Percentiles rank a stretch among this genome's conserved stretches.
phyloP scores from a whole-genome alignment of 805 yeast species.

The Cyberlindnera mrakii region DNA sequence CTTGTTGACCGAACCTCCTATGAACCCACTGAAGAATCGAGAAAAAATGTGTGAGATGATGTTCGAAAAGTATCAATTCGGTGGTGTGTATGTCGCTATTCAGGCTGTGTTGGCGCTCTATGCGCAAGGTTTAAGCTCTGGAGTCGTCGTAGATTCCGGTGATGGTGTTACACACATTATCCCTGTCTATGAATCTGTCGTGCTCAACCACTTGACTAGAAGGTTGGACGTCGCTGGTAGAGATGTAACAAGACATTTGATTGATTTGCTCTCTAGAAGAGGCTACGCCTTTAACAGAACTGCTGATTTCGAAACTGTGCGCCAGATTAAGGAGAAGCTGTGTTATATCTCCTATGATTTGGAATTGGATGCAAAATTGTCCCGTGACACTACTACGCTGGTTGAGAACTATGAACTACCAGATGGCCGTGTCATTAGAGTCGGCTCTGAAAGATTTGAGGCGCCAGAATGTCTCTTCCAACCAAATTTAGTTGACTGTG shows the following conservation, averaged over 20 bases:
- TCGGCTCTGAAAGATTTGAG: constrained; percentile 93
- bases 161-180: constrained; percentile 98
- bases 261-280: constrained; percentile 83
- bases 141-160: constrained; percentile 98
- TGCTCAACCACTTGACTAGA: constrained; percentile 87
- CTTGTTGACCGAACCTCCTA: constrained; percentile 93
- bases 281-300: constrained; percentile 98
- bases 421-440: constrained; percentile 90
- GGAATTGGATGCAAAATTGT: constrained; percentile 78
- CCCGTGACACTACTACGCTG: constrained; percentile 92
- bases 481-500: constrained; percentile 90
- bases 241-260: constrained; percentile 94
- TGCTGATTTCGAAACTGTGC: constrained; percentile 97
- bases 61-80: constrained; percentile 86
- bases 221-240: constrained; percentile 97
- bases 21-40: constrained; percentile 88
- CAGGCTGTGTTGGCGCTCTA: constrained; percentile 97
- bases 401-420: constrained; percentile 92
- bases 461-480: constrained; percentile 97
- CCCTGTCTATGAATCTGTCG: constrained; percentile 95
- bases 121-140: constrained; percentile 94
- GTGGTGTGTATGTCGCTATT: constrained; percentile 92
- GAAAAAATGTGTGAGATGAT: constrained; percentile 88
- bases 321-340: constrained; percentile 93
- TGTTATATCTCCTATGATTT: constrained; percentile 95